Base-by-base conservation (phyloP, 148 eudicot genomes). In the Linanthus parryae region DNA sequence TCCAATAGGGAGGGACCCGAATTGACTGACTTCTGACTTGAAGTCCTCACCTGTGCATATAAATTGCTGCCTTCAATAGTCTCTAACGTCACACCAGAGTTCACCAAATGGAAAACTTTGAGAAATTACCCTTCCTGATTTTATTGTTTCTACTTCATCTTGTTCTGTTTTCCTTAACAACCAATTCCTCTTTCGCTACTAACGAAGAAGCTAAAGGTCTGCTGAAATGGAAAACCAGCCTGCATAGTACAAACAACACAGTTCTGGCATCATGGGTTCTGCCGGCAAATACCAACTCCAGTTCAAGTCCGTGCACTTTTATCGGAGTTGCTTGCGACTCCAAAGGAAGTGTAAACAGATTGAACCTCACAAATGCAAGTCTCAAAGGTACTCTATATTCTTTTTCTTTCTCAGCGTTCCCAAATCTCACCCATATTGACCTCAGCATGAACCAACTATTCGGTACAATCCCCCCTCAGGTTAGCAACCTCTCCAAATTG, bases 151-250 rank as follows among this genome's bases (percentile, higher is more conserved):
- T n/a, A n/a, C n/a, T n/a, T n/a, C n/a, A n/a, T n/a, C n/a, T n/a
- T n/a, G n/a, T n/a, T n/a, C n/a, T n/a, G n/a, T n/a, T n/a, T n/a
- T n/a, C n/a, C n/a, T n/a, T n/a, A n/a, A n/a, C n/a, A n/a, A n/a
- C n/a, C n/a, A n/a, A n/a, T n/a, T n/a, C n/a, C n/a, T n/a, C n/a
- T n/a, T n/a, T n/a, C n/a, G n/a, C n/a, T n/a, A n/a, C n/a, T 0
- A 0, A 43, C 22, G 47, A 43, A 19, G 47, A 18, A 9, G 26
- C 47, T 19, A 2, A 23, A 17, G 30, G 30, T 42, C 21, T 42
- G 5, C 1, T 42, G 21, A 42, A 42, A 11, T 42, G 46, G 46
- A 42, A 42, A 42, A 21, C 49, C 25, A 45, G 49, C 49, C 49
- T 45, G 7, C 28, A 45, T 13, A 45, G 10, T 5, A 19, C 19